Conservation (phyloP, 306 rosid species). For the Betula pendula region DNA sequence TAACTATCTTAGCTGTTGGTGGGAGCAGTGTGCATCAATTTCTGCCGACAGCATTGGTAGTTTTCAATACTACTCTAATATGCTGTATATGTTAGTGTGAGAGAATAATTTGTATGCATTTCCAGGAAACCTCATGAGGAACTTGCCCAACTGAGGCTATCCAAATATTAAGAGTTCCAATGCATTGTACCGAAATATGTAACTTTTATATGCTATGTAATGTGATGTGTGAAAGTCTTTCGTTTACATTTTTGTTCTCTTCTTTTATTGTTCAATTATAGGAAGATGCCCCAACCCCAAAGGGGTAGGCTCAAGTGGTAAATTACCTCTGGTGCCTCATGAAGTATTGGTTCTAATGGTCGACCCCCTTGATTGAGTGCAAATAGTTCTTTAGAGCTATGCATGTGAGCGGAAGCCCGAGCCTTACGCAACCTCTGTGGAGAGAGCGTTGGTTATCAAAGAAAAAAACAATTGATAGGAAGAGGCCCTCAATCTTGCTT, state of each 20-base stretch:
- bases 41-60: slow-evolving; percentile 16
- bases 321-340: no score
- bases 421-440: no score
- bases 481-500: no score
- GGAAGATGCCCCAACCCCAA: no score
- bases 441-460: no score
- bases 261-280: background rate
- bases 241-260: background rate
- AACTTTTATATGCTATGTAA: background rate
- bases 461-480: no score
- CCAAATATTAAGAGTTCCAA: background rate
- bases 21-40: slow-evolving; percentile 12
- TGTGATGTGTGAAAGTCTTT: background rate
- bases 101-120: background rate
- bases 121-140: background rate
- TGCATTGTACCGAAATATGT: background rate
- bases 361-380: no score
- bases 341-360: no score
- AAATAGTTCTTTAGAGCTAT: no score
- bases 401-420: no score
- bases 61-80: background rate
- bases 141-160: background rate
- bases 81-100: slow-evolving; percentile 20
- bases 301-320: no score
- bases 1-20: slow-evolving; percentile 21